phyloP scores from a whole-genome alignment of 768 basidiomycete genomes.

The Tricholoma hemisulphureum region DNA sequence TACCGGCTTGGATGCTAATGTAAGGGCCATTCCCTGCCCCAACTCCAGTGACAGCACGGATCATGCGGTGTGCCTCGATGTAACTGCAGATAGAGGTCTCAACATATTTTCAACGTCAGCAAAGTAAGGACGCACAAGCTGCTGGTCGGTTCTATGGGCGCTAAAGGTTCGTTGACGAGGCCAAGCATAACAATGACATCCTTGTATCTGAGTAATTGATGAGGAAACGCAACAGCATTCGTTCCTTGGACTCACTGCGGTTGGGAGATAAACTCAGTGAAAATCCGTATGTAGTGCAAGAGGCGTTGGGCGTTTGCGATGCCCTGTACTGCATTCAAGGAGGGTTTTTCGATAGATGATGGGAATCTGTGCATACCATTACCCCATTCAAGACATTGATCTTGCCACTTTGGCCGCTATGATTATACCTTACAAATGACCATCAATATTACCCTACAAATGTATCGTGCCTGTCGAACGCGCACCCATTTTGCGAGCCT shows the following conservation, averaged over 20 bases:
- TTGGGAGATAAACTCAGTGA: constrained; percentile 79
- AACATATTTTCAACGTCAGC: constrained; percentile 35
- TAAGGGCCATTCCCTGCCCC: constrained; percentile 68
- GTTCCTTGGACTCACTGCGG: constrained; percentile 36
- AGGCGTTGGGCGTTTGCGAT: constrained; percentile 82
- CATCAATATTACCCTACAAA: constrained; percentile 15
- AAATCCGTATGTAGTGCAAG: constrained; percentile 67
- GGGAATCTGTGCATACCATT: constrained; percentile 40
- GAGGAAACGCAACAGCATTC: constrained; percentile 22
- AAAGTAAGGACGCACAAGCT: constrained; percentile 50
- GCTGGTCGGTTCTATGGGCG: constrained; percentile 53
- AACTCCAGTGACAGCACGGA: constrained; percentile 67
- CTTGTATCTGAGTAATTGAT: constrained; percentile 33
- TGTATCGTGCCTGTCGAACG: constrained; percentile 27
- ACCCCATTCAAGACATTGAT: constrained; percentile 67
- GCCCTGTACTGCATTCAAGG: constrained; percentile 32
- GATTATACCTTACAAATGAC: constrained; percentile 47
- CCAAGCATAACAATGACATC: constrained; percentile 56
- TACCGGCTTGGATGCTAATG: constrained; percentile 43
- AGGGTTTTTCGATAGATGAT: background rate
- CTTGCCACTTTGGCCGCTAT: constrained; percentile 49
- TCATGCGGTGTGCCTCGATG: constrained; percentile 56
- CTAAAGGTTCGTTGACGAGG: constrained; percentile 60
- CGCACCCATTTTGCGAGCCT: constrained; percentile 69
- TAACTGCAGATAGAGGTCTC: constrained; percentile 42